A percentile compares a stretch with the other conserved stretches of the same genome.
Evolutionary conservation across 352 stramenopile species (phyloP).

Genomic region (Plasmopara halstedii): DNA sequence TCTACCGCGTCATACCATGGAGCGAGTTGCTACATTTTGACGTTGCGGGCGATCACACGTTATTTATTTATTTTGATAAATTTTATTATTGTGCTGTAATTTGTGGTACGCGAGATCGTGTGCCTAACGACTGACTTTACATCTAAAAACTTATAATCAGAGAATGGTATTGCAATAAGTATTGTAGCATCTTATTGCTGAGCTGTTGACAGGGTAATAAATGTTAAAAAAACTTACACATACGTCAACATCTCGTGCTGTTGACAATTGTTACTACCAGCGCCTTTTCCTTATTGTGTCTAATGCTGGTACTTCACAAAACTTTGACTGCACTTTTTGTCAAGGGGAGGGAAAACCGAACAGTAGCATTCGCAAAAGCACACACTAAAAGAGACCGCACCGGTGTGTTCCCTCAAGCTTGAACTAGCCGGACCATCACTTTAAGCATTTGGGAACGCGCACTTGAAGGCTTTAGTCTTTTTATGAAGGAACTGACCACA

Average conservation of each 20-base stretch:
- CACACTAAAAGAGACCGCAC: conserved; percentile 12
- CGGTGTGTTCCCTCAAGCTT: background rate
- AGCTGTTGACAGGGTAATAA: no score
- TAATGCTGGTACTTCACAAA: background rate
- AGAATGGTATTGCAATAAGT: no score
- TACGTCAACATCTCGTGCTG: conserved; percentile 8
- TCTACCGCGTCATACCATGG: no score
- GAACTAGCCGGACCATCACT: conserved; percentile 20
- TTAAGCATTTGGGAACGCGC: conserved; percentile 6
- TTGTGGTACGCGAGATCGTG: no score
- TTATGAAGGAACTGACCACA: conserved; percentile 17
- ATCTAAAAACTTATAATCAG: no score
- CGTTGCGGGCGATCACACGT: no score
- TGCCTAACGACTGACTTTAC: no score
- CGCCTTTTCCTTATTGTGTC: background rate
- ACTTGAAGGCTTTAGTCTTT: conserved; percentile 1
- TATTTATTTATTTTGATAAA: no score
- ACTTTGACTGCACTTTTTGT: background rate
- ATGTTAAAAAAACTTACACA: background rate
- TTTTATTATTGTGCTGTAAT: no score
- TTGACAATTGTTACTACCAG: conserved; percentile 8
- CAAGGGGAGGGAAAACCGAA: conserved; percentile 10
- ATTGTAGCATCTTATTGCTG: no score
- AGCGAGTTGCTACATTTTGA: no score
- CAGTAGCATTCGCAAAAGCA: conserved; percentile 6